phyloP scores from a whole-genome alignment of 345 rosid genomes.

The Melaleuca quinquenervia region DNA sequence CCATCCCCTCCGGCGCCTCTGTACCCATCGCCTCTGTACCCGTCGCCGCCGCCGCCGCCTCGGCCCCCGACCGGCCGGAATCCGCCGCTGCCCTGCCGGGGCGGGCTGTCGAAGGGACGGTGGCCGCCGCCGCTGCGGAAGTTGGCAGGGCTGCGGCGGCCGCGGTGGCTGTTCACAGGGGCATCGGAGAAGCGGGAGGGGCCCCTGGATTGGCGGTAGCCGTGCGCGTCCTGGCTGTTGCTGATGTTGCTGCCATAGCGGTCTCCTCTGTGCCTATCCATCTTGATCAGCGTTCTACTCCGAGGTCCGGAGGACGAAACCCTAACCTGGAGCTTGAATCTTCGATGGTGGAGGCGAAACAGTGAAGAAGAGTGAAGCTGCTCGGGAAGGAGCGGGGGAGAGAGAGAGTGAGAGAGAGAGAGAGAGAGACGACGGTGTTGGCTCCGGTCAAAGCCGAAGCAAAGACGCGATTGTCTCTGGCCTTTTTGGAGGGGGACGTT shows the following conservation, averaged over 20 bases:
- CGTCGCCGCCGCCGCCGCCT: conserved; percentile 15
- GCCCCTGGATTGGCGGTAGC: conserved; percentile 25
- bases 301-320: background rate
- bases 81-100: conserved; percentile 25
- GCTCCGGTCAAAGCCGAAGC: background rate
- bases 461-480: background rate
- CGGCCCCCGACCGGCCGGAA: conserved; percentile 19
- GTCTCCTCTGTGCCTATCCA: conserved; percentile 80
- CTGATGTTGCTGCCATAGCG: conserved; percentile 36
- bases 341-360: background rate
- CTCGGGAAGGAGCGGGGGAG: background rate
- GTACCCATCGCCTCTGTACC: conserved; percentile 16
- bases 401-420: background rate
- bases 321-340: conserved; percentile 15
- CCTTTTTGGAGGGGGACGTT: too few relatives aligned
- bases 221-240: conserved; percentile 11
- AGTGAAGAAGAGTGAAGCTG: background rate
- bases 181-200: conserved; percentile 41
- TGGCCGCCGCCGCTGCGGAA: conserved; percentile 27
- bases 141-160: conserved; percentile 57
- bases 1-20: conserved; percentile 17
- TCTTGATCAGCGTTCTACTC: conserved; percentile 3
- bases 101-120: conserved; percentile 53
- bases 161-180: conserved; percentile 23
- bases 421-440: background rate